Percentiles rank a stretch among this genome's conserved stretches.
Evolutionary conservation across 2,329 filamentous ascomycete species (phyloP).

Genomic region (Myrmaecium sp.): DNA sequence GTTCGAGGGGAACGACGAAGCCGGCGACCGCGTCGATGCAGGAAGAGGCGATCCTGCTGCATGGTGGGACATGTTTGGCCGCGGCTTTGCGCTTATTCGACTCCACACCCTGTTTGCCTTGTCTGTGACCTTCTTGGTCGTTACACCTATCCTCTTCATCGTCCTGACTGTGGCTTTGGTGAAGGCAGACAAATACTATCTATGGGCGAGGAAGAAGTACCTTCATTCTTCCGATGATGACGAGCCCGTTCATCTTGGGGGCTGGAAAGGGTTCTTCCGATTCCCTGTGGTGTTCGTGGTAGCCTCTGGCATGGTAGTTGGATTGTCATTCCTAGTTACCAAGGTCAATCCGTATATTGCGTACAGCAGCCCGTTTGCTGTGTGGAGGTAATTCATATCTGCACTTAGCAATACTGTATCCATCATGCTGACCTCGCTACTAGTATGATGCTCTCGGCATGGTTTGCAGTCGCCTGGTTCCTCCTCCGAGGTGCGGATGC

Average conservation of each 20-base stretch:
- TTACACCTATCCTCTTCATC: slow-evolving; percentile 57
- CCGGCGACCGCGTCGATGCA: slow-evolving; percentile 44
- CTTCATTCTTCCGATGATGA: slow-evolving; percentile 42
- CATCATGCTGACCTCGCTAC: background rate
- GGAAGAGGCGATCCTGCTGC: slow-evolving; percentile 55
- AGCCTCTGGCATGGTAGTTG: slow-evolving; percentile 51
- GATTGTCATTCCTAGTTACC: slow-evolving; percentile 54
- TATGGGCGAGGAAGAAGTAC: slow-evolving; percentile 53
- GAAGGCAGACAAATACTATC: slow-evolving; percentile 68
- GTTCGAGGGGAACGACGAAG: slow-evolving; percentile 47
- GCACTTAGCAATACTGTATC: background rate
- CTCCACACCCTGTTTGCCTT: slow-evolving; percentile 71
- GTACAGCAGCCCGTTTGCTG: slow-evolving; percentile 76
- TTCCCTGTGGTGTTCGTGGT: slow-evolving; percentile 61
- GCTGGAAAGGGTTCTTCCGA: slow-evolving; percentile 68
- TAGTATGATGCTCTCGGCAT: slow-evolving; percentile 66
- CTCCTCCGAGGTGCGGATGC: slow-evolving; percentile 63
- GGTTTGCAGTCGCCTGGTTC: slow-evolving; percentile 70
- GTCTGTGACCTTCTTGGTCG: slow-evolving; percentile 67
- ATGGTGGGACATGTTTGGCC: slow-evolving; percentile 89
- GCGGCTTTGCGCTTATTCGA: slow-evolving; percentile 58
- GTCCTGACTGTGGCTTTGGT: slow-evolving; percentile 51
- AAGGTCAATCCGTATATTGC: slow-evolving; percentile 81
- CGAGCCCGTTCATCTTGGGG: slow-evolving; percentile 48
- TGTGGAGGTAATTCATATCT: slow-evolving; percentile 43